Conservation (phyloP, 2,329 filamentous ascomycete genomes). For the Talaromyces sp. region DNA sequence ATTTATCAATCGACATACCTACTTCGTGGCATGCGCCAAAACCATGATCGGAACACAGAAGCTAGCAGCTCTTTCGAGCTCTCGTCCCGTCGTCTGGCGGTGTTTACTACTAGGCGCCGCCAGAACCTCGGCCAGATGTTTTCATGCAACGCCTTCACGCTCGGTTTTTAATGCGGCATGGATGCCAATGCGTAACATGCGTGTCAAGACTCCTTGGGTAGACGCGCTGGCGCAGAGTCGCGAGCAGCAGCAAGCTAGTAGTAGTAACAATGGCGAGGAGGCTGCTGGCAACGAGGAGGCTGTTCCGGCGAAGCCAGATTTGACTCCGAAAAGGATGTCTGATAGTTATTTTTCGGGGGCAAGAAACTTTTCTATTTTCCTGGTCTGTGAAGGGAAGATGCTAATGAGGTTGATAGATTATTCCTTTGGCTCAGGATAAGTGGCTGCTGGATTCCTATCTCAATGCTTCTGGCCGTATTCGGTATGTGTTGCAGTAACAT, state of each 20-base stretch:
- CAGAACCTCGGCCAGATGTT: conserved; percentile 3
- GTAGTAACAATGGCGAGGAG: conserved; percentile 18
- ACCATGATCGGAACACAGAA: not conserved
- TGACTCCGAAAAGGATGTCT: conserved; percentile 62
- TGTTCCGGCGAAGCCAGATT: conserved; percentile 43
- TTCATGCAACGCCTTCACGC: conserved; percentile 23
- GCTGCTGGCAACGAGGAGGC: conserved; percentile 10
- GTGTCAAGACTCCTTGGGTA: conserved; percentile 63
- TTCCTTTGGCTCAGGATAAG: conserved; percentile 66
- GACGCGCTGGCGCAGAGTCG: conserved; percentile 55
- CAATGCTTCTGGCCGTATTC: conserved; percentile 68
- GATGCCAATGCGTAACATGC: conserved; percentile 42
- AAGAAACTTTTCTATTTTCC: conserved; percentile 17
- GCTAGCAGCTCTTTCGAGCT: conserved; percentile 5
- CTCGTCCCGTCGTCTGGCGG: not conserved
- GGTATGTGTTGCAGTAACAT: conserved; percentile 30
- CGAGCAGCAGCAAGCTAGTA: conserved; percentile 26
- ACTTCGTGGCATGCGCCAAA: not conserved
- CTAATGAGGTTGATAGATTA: conserved; percentile 40
- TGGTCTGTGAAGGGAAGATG: not conserved
- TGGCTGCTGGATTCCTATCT: conserved; percentile 74
- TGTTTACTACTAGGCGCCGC: not conserved
- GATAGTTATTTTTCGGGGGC: conserved; percentile 66
- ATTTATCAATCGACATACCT: not conserved
- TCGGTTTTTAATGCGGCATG: conserved; percentile 28